These are phyloP conservation scores for Plasmodium coatneyi DNA, from an alignment of 169 alveolate species.

Conservation along the genomic window DNA sequence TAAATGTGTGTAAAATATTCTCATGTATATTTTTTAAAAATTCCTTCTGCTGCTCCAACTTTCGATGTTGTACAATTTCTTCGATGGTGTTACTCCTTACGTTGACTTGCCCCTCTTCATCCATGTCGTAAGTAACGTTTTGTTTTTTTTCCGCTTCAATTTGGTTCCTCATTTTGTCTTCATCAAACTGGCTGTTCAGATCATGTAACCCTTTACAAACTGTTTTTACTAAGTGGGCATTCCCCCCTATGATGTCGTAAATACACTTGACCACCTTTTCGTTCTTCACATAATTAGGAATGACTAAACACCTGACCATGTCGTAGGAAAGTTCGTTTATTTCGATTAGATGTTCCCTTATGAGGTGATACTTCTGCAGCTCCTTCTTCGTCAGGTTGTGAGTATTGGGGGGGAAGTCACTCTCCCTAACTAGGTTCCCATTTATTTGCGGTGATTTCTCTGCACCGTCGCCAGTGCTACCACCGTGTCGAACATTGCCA, in stretches of 20 bases:
- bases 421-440: neutral
- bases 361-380: slow-evolving; percentile 5
- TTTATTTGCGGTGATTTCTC: too few species aligned
- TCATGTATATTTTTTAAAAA: slow-evolving; percentile 58
- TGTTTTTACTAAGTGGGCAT: slow-evolving; percentile 13
- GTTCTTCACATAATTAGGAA: slow-evolving; percentile 20
- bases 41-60: slow-evolving; percentile 12
- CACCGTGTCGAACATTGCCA: neutral
- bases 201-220: slow-evolving; percentile 28
- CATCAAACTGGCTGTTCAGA: slow-evolving; percentile 10
- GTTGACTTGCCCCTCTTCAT: slow-evolving; percentile 19
- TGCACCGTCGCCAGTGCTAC: too few species aligned
- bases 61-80: slow-evolving; percentile 24
- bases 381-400: neutral
- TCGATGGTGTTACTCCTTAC: slow-evolving; percentile 8
- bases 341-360: slow-evolving; percentile 23
- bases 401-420: neutral
- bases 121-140: slow-evolving; percentile 59
- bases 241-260: slow-evolving; percentile 39
- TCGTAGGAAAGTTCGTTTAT: slow-evolving; percentile 45
- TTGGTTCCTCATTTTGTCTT: slow-evolving; percentile 5
- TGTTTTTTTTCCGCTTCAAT: slow-evolving; percentile 32
- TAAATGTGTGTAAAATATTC: slow-evolving; percentile 29
- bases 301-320: slow-evolving; percentile 29
- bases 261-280: slow-evolving; percentile 32